A percentile compares a stretch with the other conserved stretches of the same genome.
These are phyloP conservation scores for Pseudopediastrum boryanum DNA, from an alignment of 139 green algal genomes.

Conservation along the genomic window DNA sequence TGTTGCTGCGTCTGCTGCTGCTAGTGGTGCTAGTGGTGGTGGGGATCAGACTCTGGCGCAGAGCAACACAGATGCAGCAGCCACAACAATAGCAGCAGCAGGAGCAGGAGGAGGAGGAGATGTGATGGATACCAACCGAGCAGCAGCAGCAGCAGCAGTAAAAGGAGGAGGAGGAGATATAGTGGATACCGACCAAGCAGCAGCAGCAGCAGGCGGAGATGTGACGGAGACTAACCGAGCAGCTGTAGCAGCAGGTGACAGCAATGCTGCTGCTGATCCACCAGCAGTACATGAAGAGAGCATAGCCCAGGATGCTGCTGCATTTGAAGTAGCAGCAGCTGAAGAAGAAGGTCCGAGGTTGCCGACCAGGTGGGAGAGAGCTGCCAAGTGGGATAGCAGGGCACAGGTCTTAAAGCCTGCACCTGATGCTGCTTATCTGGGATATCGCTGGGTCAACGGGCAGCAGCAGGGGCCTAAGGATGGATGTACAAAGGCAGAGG, in stretches of 20 bases:
- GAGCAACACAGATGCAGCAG: neutral
- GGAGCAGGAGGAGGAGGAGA: neutral
- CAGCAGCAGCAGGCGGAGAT: neutral
- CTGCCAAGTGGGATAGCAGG: neutral
- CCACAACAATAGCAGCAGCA: slow-evolving; percentile 20
- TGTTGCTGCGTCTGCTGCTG: no score
- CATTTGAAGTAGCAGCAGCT: no score
- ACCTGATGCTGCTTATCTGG: no score
- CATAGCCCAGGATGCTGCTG: no score
- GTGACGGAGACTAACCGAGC: neutral
- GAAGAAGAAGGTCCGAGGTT: no score
- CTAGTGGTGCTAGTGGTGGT: no score
- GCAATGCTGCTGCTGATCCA: no score
- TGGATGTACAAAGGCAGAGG: no score
- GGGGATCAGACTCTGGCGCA: neutral
- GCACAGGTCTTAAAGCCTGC: neutral
- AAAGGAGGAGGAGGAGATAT: neutral
- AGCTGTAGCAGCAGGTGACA: neutral
- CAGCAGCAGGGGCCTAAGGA: no score
- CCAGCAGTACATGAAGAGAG: no score
- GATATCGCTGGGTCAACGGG: no score
- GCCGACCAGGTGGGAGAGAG: neutral
- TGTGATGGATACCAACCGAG: neutral
- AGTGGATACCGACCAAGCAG: neutral
- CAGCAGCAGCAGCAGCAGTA: neutral